Conservation (phyloP, 352 stramenopile species). For the Aphanomyces astaci region DNA sequence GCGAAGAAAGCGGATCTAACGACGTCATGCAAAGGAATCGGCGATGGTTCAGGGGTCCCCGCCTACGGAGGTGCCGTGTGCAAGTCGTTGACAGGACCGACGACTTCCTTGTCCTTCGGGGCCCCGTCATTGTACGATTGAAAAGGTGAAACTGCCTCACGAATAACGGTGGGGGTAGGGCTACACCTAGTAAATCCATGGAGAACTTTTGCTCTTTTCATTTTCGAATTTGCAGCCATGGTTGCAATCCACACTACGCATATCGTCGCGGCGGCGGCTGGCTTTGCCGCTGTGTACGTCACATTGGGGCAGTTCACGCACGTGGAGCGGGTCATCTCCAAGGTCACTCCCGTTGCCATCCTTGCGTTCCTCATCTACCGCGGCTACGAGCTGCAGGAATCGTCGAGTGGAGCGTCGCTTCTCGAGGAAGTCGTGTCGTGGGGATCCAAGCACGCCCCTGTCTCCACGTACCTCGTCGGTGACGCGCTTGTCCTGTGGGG, state of each 20-base stretch:
- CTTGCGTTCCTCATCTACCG: background rate
- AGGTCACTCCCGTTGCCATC: background rate
- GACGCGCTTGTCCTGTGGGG: slow-evolving; percentile 1
- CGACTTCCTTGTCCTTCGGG: too few species aligned
- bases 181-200: background rate
- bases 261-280: background rate
- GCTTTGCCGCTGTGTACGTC: background rate
- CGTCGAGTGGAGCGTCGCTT: background rate
- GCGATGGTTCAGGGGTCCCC: too few species aligned
- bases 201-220: background rate
- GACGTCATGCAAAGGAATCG: too few species aligned
- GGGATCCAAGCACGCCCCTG: background rate
- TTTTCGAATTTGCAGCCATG: background rate
- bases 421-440: background rate
- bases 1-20: too few species aligned
- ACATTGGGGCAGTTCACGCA: slow-evolving; percentile 12
- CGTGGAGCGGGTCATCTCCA: slow-evolving; percentile 7
- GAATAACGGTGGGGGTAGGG: background rate
- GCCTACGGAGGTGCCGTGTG: too few species aligned
- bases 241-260: background rate
- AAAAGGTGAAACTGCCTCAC: too few species aligned
- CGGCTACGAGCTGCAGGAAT: background rate
- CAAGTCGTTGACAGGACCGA: too few species aligned
- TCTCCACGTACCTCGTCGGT: background rate
- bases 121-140: too few species aligned